phyloP scores from a whole-genome alignment of 2,329 filamentous ascomycete genomes.

The Xylariaceae sp. region DNA sequence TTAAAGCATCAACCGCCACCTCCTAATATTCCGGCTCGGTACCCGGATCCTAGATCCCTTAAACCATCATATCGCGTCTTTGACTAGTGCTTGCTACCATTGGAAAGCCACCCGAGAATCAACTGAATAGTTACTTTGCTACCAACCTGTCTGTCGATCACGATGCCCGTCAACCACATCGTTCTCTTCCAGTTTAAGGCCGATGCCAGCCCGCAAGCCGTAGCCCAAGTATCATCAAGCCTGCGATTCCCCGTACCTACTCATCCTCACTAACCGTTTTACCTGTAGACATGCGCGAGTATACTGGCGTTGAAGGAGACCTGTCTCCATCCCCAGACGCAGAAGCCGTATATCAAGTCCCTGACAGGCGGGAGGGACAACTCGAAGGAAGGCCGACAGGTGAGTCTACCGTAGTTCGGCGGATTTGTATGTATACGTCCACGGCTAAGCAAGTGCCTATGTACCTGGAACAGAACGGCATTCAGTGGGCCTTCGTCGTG shows the following conservation, averaged over 20 bases:
- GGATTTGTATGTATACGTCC: neutral
- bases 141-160: neutral
- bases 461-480: constrained; percentile 36
- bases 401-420: constrained; percentile 38
- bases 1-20: neutral
- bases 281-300: constrained; percentile 26
- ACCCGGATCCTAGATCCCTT: neutral
- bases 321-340: constrained; percentile 62
- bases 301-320: constrained; percentile 60
- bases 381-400: constrained; percentile 62
- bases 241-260: neutral
- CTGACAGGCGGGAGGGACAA: constrained; percentile 63
- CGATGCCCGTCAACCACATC: constrained; percentile 33
- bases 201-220: constrained; percentile 16
- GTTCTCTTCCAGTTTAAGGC: constrained; percentile 36
- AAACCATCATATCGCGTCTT: neutral
- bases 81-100: neutral
- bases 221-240: constrained; percentile 15
- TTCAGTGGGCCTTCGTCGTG: constrained; percentile 47
- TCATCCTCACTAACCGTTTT: neutral
- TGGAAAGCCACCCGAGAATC: neutral
- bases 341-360: constrained; percentile 62
- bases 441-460: neutral
- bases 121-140: neutral
- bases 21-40: neutral